A percentile compares a stretch with the other conserved stretches of the same genome.
phyloP scores from a whole-genome alignment of 257 asterid genomes.

The Echites panduratus region DNA sequence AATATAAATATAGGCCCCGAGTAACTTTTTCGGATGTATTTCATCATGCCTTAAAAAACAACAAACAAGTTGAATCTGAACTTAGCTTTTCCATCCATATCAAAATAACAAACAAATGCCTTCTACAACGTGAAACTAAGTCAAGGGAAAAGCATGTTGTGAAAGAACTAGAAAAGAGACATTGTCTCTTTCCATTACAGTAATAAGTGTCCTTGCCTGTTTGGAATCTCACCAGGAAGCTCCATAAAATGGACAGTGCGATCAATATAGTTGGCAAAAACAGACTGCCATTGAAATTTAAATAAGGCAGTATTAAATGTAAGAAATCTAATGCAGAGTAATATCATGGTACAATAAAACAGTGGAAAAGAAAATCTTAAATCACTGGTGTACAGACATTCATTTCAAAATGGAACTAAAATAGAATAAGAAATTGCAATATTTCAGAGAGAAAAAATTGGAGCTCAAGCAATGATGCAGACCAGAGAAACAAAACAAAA shows the following conservation, averaged over 20 bases:
- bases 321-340: not conserved
- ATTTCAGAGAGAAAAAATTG: not conserved
- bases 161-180: not conserved
- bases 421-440: not conserved
- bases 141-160: not conserved
- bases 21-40: not conserved
- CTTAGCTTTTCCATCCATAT: not conserved
- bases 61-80: not conserved
- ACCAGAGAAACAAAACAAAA: not conserved
- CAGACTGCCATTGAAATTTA: constrained; percentile 51
- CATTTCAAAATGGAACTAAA: not conserved
- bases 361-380: not conserved
- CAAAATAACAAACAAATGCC: constrained; percentile 1
- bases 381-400: not conserved
- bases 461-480: not conserved
- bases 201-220: constrained; percentile 43
- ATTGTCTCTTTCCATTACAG: not conserved
- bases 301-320: constrained; percentile 8
- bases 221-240: constrained; percentile 95
- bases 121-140: not conserved
- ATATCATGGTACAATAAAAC: not conserved
- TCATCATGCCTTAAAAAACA: not conserved
- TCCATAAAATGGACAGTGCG: constrained; percentile 98
- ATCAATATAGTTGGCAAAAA: constrained; percentile 81
- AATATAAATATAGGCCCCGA: not conserved